Conservation (phyloP, 495 filamentous ascomycete species). For the Xylaria cubensis region DNA sequence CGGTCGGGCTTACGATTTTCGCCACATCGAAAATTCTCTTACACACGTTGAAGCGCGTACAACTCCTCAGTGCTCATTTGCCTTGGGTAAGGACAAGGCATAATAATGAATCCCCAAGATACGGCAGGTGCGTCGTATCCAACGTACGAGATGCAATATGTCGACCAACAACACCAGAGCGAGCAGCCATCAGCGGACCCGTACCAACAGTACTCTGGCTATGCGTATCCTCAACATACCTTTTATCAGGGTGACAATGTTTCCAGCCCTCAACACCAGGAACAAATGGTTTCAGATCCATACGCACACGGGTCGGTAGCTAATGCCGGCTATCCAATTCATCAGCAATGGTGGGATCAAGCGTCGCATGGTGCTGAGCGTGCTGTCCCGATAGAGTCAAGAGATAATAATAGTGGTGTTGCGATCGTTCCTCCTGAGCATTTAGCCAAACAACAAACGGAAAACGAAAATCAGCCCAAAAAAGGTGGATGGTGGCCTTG, state of each 20-base stretch:
- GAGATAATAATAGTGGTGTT: background rate
- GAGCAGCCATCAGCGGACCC: background rate
- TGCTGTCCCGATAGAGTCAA: background rate
- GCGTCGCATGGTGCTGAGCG: background rate
- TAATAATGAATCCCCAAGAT: constrained; percentile 36
- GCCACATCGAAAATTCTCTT: background rate
- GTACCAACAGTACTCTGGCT: background rate
- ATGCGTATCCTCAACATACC: background rate
- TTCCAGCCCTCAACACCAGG: background rate
- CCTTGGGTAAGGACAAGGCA: background rate
- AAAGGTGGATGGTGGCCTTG: constrained; percentile 4
- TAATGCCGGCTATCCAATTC: background rate
- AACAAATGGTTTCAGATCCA: background rate
- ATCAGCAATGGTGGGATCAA: background rate
- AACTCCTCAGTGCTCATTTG: background rate
- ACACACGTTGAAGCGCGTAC: background rate
- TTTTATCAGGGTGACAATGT: background rate
- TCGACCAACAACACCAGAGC: constrained; percentile 9
- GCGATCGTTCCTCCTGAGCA: background rate
- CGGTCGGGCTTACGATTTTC: background rate
- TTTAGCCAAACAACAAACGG: background rate
- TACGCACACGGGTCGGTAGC: background rate
- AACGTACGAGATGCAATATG: constrained; percentile 8
- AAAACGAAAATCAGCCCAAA: background rate
- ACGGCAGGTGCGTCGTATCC: background rate